Evolutionary conservation across 306 rosid species (phyloP), one percentile per base, ranked within the genome.

Genomic region (Inga leiocalycina): DNA sequence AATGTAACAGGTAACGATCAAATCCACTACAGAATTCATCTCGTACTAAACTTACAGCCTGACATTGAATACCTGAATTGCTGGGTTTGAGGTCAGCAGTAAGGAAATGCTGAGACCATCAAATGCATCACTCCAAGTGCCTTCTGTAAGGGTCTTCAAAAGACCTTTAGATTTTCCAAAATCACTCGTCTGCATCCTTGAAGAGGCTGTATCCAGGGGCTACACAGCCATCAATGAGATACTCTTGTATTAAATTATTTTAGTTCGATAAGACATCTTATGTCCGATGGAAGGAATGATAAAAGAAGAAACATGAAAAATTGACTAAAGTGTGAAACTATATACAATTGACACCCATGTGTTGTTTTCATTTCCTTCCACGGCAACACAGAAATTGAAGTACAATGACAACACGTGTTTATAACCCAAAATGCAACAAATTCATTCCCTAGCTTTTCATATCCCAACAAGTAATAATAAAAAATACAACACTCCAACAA

Each of bases 191-290:
- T 97, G 99, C 97, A 97, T 97, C 90, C 92, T 89, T 35, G 99
- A 97, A 57, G 99, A 81, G 80, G 99, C 99, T 86, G 99, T 97
- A 85, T 97, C 99, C 84, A 97, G 90, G 82, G 99, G 98, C 99
- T 97, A 82, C 92, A 91, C 27, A 73, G 84, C 74, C 52, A 71
- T 84, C 83, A 82, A 89, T 76, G 83, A 89, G 79, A 80, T 69
- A 67, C 70, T 76, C 81, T 78, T 48, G 81, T 54, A 89, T 87
- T 82, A 89, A 75, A 83, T 71, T 83, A 76, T 37, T 62, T 46
- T 80, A 77, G 59, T 67, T 81, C 37, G 75, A 72, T 68, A 45
- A 74, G 75, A 77, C 17, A 80, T 27, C 46, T 15, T 14, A 66
- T 88, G 35, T 24, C 62, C 54, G 52, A 83, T 52, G 65, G 75